Conservation (phyloP, 108 stramenopile species). For the Halocafeteria seosinensis region DNA sequence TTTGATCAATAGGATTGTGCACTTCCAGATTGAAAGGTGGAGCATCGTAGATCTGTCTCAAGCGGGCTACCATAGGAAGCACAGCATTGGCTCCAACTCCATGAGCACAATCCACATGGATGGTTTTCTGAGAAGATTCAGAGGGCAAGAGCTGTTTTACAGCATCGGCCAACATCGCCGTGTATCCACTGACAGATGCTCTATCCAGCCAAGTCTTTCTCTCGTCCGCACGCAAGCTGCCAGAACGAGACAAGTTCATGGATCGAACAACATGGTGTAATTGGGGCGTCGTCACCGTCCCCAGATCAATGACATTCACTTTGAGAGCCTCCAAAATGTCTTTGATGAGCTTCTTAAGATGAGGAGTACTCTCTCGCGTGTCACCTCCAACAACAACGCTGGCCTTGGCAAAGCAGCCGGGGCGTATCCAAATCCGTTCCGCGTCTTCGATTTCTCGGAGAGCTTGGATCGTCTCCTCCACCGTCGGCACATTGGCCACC, state of each 20-base stretch:
- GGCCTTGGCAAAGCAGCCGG: conserved; percentile 6
- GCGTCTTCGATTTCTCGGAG: neutral
- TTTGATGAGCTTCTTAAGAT: conserved; percentile 36
- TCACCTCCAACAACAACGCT: conserved; percentile 56
- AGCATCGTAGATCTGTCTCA: conserved; percentile 8
- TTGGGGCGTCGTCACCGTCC: conserved; percentile 72
- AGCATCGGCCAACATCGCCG: conserved; percentile 47
- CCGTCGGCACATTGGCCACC: conserved; percentile 5
- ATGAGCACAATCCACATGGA: conserved; percentile 70
- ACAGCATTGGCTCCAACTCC: conserved; percentile 62
- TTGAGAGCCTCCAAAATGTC: conserved; percentile 45
- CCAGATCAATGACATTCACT: conserved; percentile 52
- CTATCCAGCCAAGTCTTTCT: conserved; percentile 11
- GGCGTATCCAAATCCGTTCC: neutral
- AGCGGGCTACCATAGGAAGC: conserved; percentile 21
- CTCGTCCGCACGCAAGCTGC: neutral
- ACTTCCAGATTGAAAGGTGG: neutral
- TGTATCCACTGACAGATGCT: conserved; percentile 56
- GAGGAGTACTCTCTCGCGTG: conserved; percentile 57
- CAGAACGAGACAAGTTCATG: conserved; percentile 22
- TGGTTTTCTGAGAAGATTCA: neutral
- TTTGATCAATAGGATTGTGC: neutral
- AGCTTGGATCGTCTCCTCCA: neutral
- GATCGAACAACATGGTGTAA: conserved; percentile 74
- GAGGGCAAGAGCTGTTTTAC: conserved; percentile 38